Base-by-base conservation (phyloP, 108 stramenopile species). In the Schizochytrium sp. region DNA sequence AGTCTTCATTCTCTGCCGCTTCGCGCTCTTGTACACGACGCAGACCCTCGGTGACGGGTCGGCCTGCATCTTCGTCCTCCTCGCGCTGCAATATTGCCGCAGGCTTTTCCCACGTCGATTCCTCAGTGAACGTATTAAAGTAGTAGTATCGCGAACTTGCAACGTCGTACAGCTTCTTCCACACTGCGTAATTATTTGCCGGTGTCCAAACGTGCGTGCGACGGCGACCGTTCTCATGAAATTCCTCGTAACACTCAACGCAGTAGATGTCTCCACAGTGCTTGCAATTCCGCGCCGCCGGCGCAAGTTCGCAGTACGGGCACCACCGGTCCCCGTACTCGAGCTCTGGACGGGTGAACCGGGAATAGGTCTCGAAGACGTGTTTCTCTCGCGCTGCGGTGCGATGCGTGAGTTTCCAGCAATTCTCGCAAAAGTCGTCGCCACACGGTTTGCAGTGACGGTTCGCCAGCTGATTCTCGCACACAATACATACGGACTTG, bases 381-480 rank as follows among this genome's bases (percentile, higher is more conserved):
- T 83, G 76, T 16, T 6, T 34, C 3, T 28, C 48, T 0, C 51
- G 51, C 10, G 45, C 48, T 12, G 12, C 48, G n/a, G 76, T 45
- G 10, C 51, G 19, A 34, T 83, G 76, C 76, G 51, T n/a, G n/a
- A 12, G 19, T 23, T 8, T 28, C 76, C 76, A 83, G 28, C 76
- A 83, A 6, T 34, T 47, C 0, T 83, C 51, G 51, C 76, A 83
- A 47, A 83, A 53, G n/a, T n/a, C 76, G 28, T 83, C 76, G 45
- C 51, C 48, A 3, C 76, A 83, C 51, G 45, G 48, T 34, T 3
- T 23, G 28, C 76, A 83, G 23, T 2, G 28, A 6, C 51, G 45
- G 51, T 83, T 83, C n/a, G 76, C 76, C n/a, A 83, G 76, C 76
- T 83, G 76, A 8, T 53, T 83, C 28, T 83, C 76, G 23, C 76